Percentiles rank a stretch among this genome's conserved stretches.
These are phyloP conservation scores for Acacia confusa DNA, from an alignment of 306 rosid species.

Conservation along the genomic window DNA sequence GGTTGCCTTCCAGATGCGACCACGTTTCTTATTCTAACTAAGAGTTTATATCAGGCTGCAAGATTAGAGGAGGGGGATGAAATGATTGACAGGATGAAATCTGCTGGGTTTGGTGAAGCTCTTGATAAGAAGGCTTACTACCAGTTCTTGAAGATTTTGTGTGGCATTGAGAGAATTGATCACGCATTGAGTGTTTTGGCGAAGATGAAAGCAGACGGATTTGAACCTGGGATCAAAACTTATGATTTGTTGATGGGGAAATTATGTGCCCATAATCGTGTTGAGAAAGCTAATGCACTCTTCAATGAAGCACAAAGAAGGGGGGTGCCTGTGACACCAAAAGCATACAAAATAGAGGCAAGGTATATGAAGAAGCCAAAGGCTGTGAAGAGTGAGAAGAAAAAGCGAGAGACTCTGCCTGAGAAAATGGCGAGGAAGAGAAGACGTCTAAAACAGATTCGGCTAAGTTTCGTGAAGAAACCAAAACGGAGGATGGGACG, in stretches of 20 bases:
- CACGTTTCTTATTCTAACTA: slow-evolving; percentile 57
- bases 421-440: slow-evolving; percentile 94
- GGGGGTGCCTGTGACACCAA: slow-evolving; percentile 41
- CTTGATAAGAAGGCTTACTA: slow-evolving; percentile 68
- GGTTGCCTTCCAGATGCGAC: slow-evolving; percentile 50
- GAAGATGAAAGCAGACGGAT: slow-evolving; percentile 77
- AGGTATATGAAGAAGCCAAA: slow-evolving; percentile 54
- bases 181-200: slow-evolving; percentile 65
- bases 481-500: slow-evolving; percentile 52
- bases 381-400: slow-evolving; percentile 54
- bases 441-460: slow-evolving; percentile 76
- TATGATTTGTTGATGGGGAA: slow-evolving; percentile 72
- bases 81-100: slow-evolving; percentile 83
- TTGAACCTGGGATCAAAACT: slow-evolving; percentile 66
- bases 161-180: slow-evolving; percentile 81
- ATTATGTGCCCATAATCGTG: slow-evolving; percentile 58
- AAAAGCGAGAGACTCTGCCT: slow-evolving; percentile 78
- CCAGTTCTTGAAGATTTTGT: slow-evolving; percentile 66
- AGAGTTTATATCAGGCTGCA: slow-evolving; percentile 80
- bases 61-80: slow-evolving; percentile 83
- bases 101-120: slow-evolving; percentile 49
- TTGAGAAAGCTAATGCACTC: slow-evolving; percentile 63
- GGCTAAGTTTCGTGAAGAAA: slow-evolving; percentile 80
- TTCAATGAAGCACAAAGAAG: slow-evolving; percentile 57
- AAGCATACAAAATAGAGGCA: slow-evolving; percentile 60